These are phyloP conservation scores for Phytophthora cactorum DNA, from an alignment of 352 stramenopile genomes.

Conservation along the genomic window DNA sequence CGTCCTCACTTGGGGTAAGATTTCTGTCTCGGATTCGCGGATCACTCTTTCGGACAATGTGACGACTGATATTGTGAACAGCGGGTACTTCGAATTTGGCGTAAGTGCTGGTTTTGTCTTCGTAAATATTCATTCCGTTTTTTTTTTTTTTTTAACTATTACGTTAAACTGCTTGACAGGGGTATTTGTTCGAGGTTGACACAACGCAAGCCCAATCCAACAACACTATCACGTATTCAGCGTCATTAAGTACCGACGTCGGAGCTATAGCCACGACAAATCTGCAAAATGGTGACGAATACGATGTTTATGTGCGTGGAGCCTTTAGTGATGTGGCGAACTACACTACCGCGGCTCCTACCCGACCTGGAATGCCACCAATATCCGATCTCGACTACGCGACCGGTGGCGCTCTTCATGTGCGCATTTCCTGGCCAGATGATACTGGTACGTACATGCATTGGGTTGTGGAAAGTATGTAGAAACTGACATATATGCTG, in stretches of 20 bases:
- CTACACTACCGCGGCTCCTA: conserved; percentile 40
- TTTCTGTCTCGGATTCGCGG: conserved; percentile 30
- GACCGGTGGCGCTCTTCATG: conserved; percentile 52
- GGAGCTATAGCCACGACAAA: conserved; percentile 21
- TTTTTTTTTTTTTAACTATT: background rate
- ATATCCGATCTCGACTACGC: conserved; percentile 26
- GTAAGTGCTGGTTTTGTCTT: conserved; percentile 31
- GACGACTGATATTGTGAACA: background rate
- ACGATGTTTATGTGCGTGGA: conserved; percentile 37
- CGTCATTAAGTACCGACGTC: conserved; percentile 8
- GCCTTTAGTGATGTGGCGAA: conserved; percentile 32
- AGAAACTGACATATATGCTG: background rate
- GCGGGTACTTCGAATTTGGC: conserved; percentile 53
- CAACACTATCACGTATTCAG: background rate
- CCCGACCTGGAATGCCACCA: conserved; percentile 36
- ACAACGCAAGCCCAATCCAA: background rate
- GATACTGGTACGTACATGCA: conserved; percentile 49
- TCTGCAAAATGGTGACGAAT: conserved; percentile 15
- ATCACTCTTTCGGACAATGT: conserved; percentile 26
- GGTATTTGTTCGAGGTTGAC: conserved; percentile 61
- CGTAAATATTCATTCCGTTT: background rate
- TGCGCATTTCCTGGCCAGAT: conserved; percentile 53
- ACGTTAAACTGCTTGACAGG: conserved; percentile 19
- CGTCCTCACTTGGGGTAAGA: conserved; percentile 13
- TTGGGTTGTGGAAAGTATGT: background rate